Conservation (phyloP, 2,329 filamentous ascomycete genomes). For the Diaporthe caulivora region DNA sequence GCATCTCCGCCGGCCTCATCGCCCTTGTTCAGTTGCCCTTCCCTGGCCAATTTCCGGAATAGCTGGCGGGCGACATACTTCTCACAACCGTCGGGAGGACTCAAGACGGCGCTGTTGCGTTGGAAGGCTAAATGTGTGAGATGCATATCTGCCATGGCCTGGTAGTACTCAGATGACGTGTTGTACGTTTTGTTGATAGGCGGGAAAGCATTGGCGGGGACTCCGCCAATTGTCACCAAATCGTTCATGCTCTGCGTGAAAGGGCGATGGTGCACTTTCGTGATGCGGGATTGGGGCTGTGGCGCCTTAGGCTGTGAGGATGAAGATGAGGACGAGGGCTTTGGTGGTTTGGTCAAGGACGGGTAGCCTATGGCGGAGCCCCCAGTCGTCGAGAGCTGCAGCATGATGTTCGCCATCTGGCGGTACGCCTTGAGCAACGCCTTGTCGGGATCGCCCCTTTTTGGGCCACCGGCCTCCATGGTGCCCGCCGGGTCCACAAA, state of each 20-base stretch:
- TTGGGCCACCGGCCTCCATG: not conserved
- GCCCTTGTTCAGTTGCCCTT: not conserved
- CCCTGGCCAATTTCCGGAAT: slow-evolving; percentile 47
- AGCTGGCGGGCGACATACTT: slow-evolving; percentile 51
- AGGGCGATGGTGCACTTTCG: not conserved
- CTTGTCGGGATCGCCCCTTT: not conserved
- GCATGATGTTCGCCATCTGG: slow-evolving; percentile 34
- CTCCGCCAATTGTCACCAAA: not conserved
- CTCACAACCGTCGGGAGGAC: slow-evolving; percentile 46
- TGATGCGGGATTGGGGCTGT: not conserved
- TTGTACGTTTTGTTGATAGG: not conserved
- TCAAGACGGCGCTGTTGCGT: slow-evolving; percentile 52
- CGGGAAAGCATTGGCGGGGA: slow-evolving; percentile 3
- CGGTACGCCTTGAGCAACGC: slow-evolving; percentile 23
- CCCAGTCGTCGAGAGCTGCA: slow-evolving; percentile 27
- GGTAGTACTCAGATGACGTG: slow-evolving; percentile 49
- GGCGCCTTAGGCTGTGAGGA: not conserved
- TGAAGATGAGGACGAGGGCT: not conserved
- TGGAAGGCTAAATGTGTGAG: slow-evolving; percentile 53
- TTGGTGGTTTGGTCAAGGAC: not conserved
- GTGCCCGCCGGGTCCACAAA: not conserved
- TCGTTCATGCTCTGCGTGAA: slow-evolving; percentile 8
- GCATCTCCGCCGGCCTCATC: not conserved
- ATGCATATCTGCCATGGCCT: slow-evolving; percentile 52
- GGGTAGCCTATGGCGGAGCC: slow-evolving; percentile 17